Evolutionary conservation across 768 basidiomycete species (phyloP), one percentile per base, ranked within the genome.

Genomic region (Lactarius sp.): DNA sequence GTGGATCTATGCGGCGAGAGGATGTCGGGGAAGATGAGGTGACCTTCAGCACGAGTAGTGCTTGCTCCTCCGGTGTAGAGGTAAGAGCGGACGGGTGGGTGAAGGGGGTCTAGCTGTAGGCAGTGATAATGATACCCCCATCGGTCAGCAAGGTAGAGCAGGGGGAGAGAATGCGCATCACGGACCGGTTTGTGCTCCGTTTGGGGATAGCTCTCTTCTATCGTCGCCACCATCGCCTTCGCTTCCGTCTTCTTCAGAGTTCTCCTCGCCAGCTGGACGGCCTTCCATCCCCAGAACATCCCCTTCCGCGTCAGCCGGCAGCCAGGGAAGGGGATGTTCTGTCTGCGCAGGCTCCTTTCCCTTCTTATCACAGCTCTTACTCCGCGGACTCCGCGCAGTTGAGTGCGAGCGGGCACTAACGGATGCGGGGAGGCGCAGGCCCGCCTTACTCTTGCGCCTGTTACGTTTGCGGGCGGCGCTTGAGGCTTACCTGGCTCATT

Each of bases 381-480:
- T 62, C 34, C 61, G 42, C 33, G 56, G 16, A 34, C 13, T 57
- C 6, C 62, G 57, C 36, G 42, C 16, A 27, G 2, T 20, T 6
- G 59, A 41, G 37, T 55, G 44, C 5, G 65, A 46, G 31, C 39
- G 49, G 13, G 16, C 37, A 18, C 65, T 33, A 8, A 58, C 54
- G 22, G 49, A 22, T 0, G 83, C 20, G 10, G 62, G 85, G 27
- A 90, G 75, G 1, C 88, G 82, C 8, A 92, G 74, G 69, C 86
- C 88, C 27, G 83, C 80, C 67, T 85, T 83, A 4, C 87, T 88
- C 8, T 83, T 78, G 1, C 86, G 79, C 49, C 78, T 77, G 71
- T 85, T 88, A 46, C 88, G 81, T 61, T 76, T 81, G 62, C 83
- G 81, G 1, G 90, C 90, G 4, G 90, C 85, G 5, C 80, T 79